These are phyloP conservation scores for Neonectria sp. DNA, from an alignment of 2,329 filamentous ascomycete species.

Conservation along the genomic window DNA sequence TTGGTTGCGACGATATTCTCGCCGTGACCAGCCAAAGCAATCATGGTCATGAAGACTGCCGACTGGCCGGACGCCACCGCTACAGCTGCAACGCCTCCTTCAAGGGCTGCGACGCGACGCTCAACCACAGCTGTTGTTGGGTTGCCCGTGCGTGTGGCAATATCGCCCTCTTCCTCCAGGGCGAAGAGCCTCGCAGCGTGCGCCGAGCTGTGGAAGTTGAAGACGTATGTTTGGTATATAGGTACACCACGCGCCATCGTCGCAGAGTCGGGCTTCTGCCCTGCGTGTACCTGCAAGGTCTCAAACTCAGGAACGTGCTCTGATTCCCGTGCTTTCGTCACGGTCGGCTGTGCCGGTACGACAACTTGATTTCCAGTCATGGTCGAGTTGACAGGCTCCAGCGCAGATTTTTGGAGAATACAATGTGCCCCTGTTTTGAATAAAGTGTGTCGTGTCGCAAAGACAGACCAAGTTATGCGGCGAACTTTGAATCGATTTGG, in stretches of 20 bases:
- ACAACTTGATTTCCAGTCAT: not conserved
- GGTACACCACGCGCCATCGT: constrained; percentile 92
- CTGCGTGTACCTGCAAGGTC: constrained; percentile 87
- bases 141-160: constrained; percentile 96
- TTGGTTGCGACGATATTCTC: constrained; percentile 94
- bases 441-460: too few relatives aligned
- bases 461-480: too few relatives aligned
- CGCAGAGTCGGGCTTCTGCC: constrained; percentile 79
- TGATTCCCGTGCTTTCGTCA: not conserved
- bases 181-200: constrained; percentile 94
- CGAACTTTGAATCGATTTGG: too few relatives aligned
- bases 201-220: constrained; percentile 92
- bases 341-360: not conserved
- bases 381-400: not conserved
- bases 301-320: constrained; percentile 71
- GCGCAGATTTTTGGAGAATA: too few relatives aligned
- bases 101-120: constrained; percentile 71
- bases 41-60: constrained; percentile 91
- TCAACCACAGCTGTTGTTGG: constrained; percentile 95
- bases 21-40: constrained; percentile 82
- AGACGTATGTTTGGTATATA: constrained; percentile 81
- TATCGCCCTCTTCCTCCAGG: constrained; percentile 95
- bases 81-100: constrained; percentile 89
- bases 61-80: constrained; percentile 88
- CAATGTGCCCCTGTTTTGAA: too few relatives aligned